Conservation (phyloP, 768 basidiomycete genomes). For the Glaciozyma antarctica region DNA sequence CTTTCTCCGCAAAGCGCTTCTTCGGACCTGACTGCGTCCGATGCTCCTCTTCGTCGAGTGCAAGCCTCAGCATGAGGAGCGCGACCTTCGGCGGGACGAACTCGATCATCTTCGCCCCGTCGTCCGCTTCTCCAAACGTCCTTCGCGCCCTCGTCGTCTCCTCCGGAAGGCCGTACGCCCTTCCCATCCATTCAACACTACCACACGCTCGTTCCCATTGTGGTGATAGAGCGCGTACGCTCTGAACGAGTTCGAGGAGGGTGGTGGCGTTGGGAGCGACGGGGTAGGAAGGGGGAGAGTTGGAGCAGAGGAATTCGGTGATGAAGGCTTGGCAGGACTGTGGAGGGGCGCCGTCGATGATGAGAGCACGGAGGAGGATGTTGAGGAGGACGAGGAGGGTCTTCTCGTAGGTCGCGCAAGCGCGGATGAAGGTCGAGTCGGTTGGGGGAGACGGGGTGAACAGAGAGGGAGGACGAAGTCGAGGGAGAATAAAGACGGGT, state of each 20-base stretch:
- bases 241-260: neutral
- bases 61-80: neutral
- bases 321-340: conserved; percentile 8
- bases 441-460: conserved; percentile 41
- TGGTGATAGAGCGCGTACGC: neutral
- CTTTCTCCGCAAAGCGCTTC: neutral
- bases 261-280: neutral
- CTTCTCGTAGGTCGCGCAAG: conserved; percentile 41
- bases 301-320: neutral
- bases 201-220: neutral
- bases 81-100: no score
- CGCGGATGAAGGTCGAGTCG: neutral
- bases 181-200: neutral
- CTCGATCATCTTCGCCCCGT: no score
- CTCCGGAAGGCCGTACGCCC: neutral
- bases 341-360: conserved; percentile 41
- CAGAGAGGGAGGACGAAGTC: neutral
- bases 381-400: conserved; percentile 47
- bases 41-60: neutral
- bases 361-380: conserved; percentile 48
- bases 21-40: neutral
- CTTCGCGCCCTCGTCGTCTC: no score
- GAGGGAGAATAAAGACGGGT: neutral
- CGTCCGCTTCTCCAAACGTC: no score
- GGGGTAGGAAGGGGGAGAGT: neutral